Evolutionary conservation across 176 grass and related monocot species (phyloP).

Genomic region (Elaeis guineensis): DNA sequence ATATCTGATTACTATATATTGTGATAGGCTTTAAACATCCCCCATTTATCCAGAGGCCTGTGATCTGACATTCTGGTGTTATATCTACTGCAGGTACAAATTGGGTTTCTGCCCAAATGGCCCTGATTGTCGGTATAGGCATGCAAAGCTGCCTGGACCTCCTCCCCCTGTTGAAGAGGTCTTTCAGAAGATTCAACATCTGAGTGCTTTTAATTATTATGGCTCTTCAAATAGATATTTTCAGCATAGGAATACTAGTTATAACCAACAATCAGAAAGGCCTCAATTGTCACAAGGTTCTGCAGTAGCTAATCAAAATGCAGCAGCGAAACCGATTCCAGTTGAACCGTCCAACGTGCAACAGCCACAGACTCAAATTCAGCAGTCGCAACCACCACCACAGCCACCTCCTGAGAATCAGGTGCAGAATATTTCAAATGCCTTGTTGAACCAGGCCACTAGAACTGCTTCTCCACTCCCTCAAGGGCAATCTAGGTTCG

Average conservation of each 20-base stretch:
- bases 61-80: not conserved
- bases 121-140: conserved; percentile 75
- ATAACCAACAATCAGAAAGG: conserved; percentile 61
- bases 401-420: conserved; percentile 36
- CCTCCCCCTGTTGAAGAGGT: conserved; percentile 77
- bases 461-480: conserved; percentile 86
- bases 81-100: conserved; percentile 61
- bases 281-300: conserved; percentile 44
- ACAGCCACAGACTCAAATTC: conserved; percentile 33
- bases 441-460: conserved; percentile 37
- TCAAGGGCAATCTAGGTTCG: conserved; percentile 97
- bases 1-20: no score
- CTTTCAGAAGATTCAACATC: conserved; percentile 69
- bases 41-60: not conserved
- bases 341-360: conserved; percentile 38
- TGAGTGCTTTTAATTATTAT: conserved; percentile 39
- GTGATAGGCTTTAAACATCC: no score
- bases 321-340: conserved; percentile 16
- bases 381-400: conserved; percentile 26
- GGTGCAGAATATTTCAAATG: conserved; percentile 49
- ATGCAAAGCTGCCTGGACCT: conserved; percentile 54
- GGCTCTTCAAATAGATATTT: conserved; percentile 39
- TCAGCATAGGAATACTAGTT: conserved; percentile 58
- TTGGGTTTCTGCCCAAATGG: conserved; percentile 99
- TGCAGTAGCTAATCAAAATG: conserved; percentile 46